These are phyloP conservation scores for Thraustotheca clavata DNA, from an alignment of 352 stramenopile genomes.

Conservation along the genomic window DNA sequence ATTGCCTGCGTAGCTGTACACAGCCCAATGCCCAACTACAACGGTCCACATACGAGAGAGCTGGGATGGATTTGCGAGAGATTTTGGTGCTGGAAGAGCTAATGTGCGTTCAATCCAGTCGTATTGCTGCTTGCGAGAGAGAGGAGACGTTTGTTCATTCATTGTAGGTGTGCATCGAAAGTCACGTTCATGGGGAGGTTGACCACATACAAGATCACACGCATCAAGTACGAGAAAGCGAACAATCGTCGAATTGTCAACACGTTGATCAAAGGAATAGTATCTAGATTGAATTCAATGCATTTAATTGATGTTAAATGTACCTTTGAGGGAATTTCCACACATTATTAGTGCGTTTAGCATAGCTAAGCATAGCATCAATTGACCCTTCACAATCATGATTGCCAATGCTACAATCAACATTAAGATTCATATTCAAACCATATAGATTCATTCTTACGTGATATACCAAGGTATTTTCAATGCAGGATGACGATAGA, in stretches of 20 bases:
- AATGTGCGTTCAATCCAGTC: conserved; percentile 65
- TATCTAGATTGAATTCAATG: conserved; percentile 26
- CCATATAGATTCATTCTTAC: conserved; percentile 31
- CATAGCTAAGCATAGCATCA: conserved; percentile 72
- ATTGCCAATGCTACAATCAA: conserved; percentile 55
- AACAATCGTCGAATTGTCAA: conserved; percentile 71
- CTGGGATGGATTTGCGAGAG: conserved; percentile 26
- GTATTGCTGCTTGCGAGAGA: conserved; percentile 57
- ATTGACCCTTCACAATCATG: conserved; percentile 83
- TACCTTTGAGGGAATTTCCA: conserved; percentile 67
- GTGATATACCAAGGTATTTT: conserved; percentile 80
- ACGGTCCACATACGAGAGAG: conserved; percentile 80
- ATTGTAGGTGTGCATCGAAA: conserved; percentile 67
- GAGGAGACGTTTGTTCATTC: conserved; percentile 58
- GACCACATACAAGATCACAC: conserved; percentile 76
- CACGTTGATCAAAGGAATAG: conserved; percentile 66
- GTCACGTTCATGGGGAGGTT: conserved; percentile 40
- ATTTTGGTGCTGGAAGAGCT: conserved; percentile 33
- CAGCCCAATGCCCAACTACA: conserved; percentile 74
- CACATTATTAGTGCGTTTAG: conserved; percentile 47
- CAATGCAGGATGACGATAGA: conserved; percentile 57
- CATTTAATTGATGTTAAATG: neutral
- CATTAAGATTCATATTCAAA: neutral
- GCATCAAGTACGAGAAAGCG: conserved; percentile 71
- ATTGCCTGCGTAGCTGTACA: conserved; percentile 81